These are phyloP conservation scores for Phallus indusiatus DNA, from an alignment of 768 basidiomycete genomes.

Conservation along the genomic window DNA sequence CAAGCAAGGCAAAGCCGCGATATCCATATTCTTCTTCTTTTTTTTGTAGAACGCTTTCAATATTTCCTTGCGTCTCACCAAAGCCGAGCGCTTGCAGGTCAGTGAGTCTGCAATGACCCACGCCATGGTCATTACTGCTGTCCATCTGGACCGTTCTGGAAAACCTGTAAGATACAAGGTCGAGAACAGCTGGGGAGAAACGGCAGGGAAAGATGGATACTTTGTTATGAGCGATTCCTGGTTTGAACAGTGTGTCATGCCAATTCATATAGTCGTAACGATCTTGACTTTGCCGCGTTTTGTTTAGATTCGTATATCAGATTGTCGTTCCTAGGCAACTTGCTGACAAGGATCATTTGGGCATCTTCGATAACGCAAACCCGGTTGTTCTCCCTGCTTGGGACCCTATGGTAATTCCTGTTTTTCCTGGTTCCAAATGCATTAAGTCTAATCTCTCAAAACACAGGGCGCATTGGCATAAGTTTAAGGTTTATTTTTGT, in stretches of 20 bases:
- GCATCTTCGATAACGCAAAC: slow-evolving; percentile 65
- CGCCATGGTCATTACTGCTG: slow-evolving; percentile 90
- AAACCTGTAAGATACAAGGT: slow-evolving; percentile 88
- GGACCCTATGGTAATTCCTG: slow-evolving; percentile 72
- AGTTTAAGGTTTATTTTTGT: neutral
- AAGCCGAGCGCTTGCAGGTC: slow-evolving; percentile 75
- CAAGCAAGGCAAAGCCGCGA: neutral
- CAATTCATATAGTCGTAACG: no score
- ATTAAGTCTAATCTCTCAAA: neutral
- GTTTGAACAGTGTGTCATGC: slow-evolving; percentile 71
- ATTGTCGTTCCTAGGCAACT: slow-evolving; percentile 77
- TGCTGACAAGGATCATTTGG: slow-evolving; percentile 72
- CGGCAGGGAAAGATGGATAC: slow-evolving; percentile 72
- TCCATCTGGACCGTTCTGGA: slow-evolving; percentile 71
- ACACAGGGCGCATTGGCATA: slow-evolving; percentile 1
- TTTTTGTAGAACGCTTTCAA: slow-evolving; percentile 63
- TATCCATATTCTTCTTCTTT: neutral
- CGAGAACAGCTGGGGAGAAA: slow-evolving; percentile 91
- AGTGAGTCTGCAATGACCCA: slow-evolving; percentile 91
- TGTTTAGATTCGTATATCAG: slow-evolving; percentile 76
- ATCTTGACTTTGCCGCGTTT: neutral
- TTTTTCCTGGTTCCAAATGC: neutral
- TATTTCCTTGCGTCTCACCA: slow-evolving; percentile 69
- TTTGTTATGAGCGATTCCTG: slow-evolving; percentile 88
- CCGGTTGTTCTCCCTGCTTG: slow-evolving; percentile 69